A percentile compares a stretch with the other conserved stretches of the same genome.
Evolutionary conservation across 768 basidiomycete genomes (phyloP).

Genomic region (Mrakia blollopis): DNA sequence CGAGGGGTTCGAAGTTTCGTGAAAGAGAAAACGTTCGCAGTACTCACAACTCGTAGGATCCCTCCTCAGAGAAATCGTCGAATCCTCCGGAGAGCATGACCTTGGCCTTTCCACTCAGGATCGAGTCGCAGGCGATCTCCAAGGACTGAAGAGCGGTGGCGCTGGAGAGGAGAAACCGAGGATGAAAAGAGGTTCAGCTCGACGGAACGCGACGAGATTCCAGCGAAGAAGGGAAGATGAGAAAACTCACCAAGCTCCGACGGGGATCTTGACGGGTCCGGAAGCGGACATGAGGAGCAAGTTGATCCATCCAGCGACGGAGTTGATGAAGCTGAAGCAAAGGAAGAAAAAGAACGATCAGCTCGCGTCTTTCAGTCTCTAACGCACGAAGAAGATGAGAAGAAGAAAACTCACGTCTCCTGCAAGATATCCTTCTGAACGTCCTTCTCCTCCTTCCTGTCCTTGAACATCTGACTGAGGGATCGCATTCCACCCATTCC

Average conservation of each 20-base stretch:
- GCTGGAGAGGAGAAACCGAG: slow-evolving; percentile 46
- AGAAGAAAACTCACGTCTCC: slow-evolving; percentile 70
- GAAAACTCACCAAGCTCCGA: slow-evolving; percentile 80
- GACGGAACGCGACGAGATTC: neutral
- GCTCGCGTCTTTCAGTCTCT: neutral
- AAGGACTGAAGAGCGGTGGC: slow-evolving; percentile 96
- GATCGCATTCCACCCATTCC: slow-evolving; percentile 96
- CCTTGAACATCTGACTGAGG: slow-evolving; percentile 96
- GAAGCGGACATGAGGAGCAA: slow-evolving; percentile 88
- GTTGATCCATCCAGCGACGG: slow-evolving; percentile 97
- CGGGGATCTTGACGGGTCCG: slow-evolving; percentile 97
- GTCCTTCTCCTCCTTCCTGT: slow-evolving; percentile 94
- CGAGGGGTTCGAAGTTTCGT: no score
- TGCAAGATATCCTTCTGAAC: slow-evolving; percentile 98
- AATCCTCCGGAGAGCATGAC: slow-evolving; percentile 99
- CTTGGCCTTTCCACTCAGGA: slow-evolving; percentile 92
- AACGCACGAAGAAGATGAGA: neutral
- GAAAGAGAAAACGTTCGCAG: neutral
- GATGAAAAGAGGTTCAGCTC: slow-evolving; percentile 18
- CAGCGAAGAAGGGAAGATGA: neutral
- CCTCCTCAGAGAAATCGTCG: slow-evolving; percentile 82
- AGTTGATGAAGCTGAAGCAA: slow-evolving; percentile 84
- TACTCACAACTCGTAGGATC: slow-evolving; percentile 31
- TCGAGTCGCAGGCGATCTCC: slow-evolving; percentile 95
- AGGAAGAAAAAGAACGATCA: slow-evolving; percentile 15